Evolutionary conservation across 2,329 filamentous ascomycete genomes (phyloP).

Genomic region (Cytospora leucostoma): DNA sequence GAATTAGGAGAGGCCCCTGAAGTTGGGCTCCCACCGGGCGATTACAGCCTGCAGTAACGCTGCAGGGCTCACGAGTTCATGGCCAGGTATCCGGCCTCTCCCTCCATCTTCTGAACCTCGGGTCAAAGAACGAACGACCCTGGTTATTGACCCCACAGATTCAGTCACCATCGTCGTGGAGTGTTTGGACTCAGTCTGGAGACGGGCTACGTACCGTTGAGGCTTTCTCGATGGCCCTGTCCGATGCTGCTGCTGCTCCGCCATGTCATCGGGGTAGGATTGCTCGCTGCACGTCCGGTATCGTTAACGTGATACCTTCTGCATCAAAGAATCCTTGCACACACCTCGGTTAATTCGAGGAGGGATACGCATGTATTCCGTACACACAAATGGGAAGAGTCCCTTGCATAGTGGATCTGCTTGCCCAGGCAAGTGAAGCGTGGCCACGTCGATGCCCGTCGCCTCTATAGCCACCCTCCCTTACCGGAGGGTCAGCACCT

Average conservation of each 20-base stretch:
- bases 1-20: neutral
- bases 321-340: neutral
- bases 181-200: neutral
- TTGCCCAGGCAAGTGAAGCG: slow-evolving; percentile 18
- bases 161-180: too few species aligned
- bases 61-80: neutral
- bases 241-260: neutral
- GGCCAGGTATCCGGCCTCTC: neutral
- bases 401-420: slow-evolving; percentile 20
- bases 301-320: neutral
- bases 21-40: neutral
- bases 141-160: too few species aligned
- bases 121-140: neutral
- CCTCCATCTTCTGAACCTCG: neutral
- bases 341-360: neutral
- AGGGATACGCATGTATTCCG: neutral
- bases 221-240: neutral
- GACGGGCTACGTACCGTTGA: neutral
- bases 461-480: slow-evolving; percentile 16
- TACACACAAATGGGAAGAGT: neutral
- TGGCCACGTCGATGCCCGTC: slow-evolving; percentile 15
- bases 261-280: neutral
- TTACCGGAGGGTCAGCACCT: slow-evolving; percentile 20
- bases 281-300: neutral
- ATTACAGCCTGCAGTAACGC: neutral